phyloP scores from a whole-genome alignment of 78 protist species.

The Cavenderia fasciculata region DNA sequence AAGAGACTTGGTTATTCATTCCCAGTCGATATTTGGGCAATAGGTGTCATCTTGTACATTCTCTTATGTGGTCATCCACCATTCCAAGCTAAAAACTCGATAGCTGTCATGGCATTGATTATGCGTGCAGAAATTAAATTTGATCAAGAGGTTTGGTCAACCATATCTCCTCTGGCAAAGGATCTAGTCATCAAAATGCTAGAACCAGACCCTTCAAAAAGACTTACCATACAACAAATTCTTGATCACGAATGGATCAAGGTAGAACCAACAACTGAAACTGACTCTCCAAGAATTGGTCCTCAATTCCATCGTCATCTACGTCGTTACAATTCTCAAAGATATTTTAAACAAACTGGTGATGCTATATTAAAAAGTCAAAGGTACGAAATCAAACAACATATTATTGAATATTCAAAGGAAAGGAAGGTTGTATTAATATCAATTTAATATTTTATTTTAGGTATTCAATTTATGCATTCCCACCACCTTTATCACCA shows the following conservation, averaged over 20 bases:
- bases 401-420: too few species aligned
- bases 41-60: constrained; percentile 72
- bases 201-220: constrained; percentile 32
- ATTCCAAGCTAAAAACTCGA: constrained; percentile 70
- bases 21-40: constrained; percentile 82
- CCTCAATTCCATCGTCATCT: constrained; percentile 26
- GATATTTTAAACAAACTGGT: constrained; percentile 39
- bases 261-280: not conserved
- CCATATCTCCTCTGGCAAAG: constrained; percentile 21
- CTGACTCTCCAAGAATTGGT: constrained; percentile 43
- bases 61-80: constrained; percentile 81
- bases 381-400: constrained; percentile 18
- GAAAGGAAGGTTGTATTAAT: too few species aligned
- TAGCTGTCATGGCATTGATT: constrained; percentile 44
- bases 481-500: too few species aligned
- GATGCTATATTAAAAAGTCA: constrained; percentile 55
- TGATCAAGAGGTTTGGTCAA: constrained; percentile 29
- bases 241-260: constrained; percentile 37
- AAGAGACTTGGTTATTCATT: constrained; percentile 62
- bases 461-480: too few species aligned
- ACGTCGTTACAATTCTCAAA: constrained; percentile 53
- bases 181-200: constrained; percentile 19
- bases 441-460: too few species aligned
- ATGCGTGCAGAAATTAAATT: constrained; percentile 28
- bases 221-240: constrained; percentile 32